These are phyloP conservation scores for Hawksworthiomyces lignivorus DNA, from an alignment of 2,329 filamentous ascomycete species.

Conservation along the genomic window DNA sequence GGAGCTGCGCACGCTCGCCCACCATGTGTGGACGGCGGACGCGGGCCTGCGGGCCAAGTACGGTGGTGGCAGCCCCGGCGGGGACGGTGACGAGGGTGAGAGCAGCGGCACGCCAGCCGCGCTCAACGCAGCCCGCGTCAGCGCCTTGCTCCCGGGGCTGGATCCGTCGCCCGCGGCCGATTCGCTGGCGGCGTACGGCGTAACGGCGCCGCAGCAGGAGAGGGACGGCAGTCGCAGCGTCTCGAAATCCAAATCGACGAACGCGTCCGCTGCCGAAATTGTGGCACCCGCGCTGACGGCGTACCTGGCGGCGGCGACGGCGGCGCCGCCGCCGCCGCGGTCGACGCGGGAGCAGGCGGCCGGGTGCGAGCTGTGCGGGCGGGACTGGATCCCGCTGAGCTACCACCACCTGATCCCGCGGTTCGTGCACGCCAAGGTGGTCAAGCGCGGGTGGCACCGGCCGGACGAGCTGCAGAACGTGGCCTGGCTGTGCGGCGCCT, in stretches of 20 bases:
- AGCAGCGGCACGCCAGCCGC: conserved; percentile 25
- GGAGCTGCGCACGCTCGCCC: conserved; percentile 53
- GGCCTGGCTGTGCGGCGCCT: conserved; percentile 79
- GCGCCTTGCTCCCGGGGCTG: conserved; percentile 38
- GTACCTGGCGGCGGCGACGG: conserved; percentile 51
- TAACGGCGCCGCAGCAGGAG: too few relatives aligned
- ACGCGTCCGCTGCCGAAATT: conserved; percentile 46
- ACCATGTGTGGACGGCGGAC: conserved; percentile 46
- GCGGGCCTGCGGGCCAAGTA: conserved; percentile 44
- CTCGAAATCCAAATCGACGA: conserved; percentile 12
- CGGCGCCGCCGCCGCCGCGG: conserved; percentile 56
- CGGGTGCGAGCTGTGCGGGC: conserved; percentile 68
- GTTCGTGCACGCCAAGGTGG: conserved; percentile 64
- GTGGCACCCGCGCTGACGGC: conserved; percentile 54
- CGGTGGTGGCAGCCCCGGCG: too few relatives aligned
- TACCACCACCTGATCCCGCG: conserved; percentile 86
- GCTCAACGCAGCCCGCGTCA: conserved; percentile 41
- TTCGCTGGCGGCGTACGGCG: conserved; percentile 58
- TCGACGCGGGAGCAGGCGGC: conserved; percentile 43
- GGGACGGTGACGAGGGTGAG: conserved; percentile 15
- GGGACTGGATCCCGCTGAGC: conserved; percentile 66
- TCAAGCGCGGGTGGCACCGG: conserved; percentile 73
- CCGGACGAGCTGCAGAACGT: conserved; percentile 70
- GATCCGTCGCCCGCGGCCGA: conserved; percentile 57
- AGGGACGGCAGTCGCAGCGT: too few relatives aligned